Evolutionary conservation across 768 basidiomycete genomes (phyloP), one percentile per base, ranked within the genome.

Genomic region (Lepiota venenata): DNA sequence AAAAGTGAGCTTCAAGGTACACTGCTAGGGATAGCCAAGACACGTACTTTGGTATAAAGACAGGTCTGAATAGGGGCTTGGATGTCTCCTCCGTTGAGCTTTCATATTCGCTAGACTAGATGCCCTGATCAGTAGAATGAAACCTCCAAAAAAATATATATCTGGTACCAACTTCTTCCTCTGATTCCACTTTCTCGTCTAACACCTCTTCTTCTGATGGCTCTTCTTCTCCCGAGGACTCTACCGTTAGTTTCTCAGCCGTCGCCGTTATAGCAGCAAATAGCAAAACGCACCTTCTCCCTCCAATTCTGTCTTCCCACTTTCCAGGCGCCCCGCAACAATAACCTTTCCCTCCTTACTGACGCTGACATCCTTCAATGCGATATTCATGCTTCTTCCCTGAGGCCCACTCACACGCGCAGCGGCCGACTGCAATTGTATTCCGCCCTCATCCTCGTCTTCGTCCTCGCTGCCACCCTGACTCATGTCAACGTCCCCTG

Each of bases 41-140:
- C 27, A 71, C 87, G 55, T 65, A 95, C 95, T 98, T 98, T 51
- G 91, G 91, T 15, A 98, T 83, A 68, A 98, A 99, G 0, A 96
- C 89, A 2, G 97, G 97, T 58, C 95, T 78, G 69, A 96, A 93
- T 58, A 86, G 82, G 5, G 83, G 72, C 66, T 89, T 87, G 3
- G 84, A 81, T 41, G 82, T 75, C 66, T 87, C 84, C 54, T 90
- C 91, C 63, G 92, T 91, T 39, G 85, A 88, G n/a, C 78, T 80
- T 63, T 90, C 91, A 61, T 91, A 84, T 73, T 95, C 93, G 69
- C 91, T 93, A 36, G 91, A 91, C 88, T 92, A 52, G 20, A 43
- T n/a, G 55, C 4, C 44, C 35, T 10, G 16, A 15, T 53, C 59
- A 58, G 59, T 56, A 49, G 63, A 58, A 49, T 38, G 40, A 56